Percentiles rank a stretch among this genome's conserved stretches.
Evolutionary conservation across 2,329 filamentous ascomycete species (phyloP).

Genomic region (Ophiostoma quercus): DNA sequence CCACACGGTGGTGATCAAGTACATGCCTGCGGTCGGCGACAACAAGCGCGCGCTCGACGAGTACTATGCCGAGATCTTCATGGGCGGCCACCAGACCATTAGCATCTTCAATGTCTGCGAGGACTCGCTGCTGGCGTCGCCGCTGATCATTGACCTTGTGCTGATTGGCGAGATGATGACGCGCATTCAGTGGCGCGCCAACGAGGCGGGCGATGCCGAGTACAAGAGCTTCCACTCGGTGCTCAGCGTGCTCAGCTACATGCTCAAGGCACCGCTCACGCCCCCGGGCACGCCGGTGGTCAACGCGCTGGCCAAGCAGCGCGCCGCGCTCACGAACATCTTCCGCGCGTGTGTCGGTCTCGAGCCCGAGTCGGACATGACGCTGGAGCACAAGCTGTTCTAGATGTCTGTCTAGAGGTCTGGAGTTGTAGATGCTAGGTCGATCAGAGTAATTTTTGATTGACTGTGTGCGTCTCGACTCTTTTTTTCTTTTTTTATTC

Average conservation of each 20-base stretch:
- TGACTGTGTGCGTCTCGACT: neutral
- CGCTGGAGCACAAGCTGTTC: slow-evolving; percentile 96
- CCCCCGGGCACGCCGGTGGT: slow-evolving; percentile 92
- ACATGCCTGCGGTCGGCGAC: slow-evolving; percentile 97
- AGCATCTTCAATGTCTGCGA: slow-evolving; percentile 98
- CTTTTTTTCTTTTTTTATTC: neutral
- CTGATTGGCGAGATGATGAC: slow-evolving; percentile 97
- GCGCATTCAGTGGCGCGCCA: slow-evolving; percentile 83
- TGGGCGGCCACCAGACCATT: slow-evolving; percentile 97
- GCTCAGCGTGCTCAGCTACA: slow-evolving; percentile 95
- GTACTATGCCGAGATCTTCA: slow-evolving; percentile 99
- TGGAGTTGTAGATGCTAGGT: slow-evolving; percentile 48
- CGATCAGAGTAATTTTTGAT: neutral
- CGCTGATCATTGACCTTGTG: slow-evolving; percentile 94
- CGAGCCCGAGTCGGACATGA: slow-evolving; percentile 98
- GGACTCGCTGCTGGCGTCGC: slow-evolving; percentile 91
- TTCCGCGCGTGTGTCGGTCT: slow-evolving; percentile 96
- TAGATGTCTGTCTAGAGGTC: slow-evolving; percentile 32
- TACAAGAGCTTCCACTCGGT: slow-evolving; percentile 97
- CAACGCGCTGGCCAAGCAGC: slow-evolving; percentile 94
- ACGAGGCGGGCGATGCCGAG: slow-evolving; percentile 52
- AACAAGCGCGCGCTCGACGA: slow-evolving; percentile 98
- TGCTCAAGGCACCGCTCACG: slow-evolving; percentile 94
- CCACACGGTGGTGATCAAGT: slow-evolving; percentile 99
- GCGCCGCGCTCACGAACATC: slow-evolving; percentile 90